phyloP scores from a whole-genome alignment of 345 rosid species.

The Erysimum cheiranthoides region DNA sequence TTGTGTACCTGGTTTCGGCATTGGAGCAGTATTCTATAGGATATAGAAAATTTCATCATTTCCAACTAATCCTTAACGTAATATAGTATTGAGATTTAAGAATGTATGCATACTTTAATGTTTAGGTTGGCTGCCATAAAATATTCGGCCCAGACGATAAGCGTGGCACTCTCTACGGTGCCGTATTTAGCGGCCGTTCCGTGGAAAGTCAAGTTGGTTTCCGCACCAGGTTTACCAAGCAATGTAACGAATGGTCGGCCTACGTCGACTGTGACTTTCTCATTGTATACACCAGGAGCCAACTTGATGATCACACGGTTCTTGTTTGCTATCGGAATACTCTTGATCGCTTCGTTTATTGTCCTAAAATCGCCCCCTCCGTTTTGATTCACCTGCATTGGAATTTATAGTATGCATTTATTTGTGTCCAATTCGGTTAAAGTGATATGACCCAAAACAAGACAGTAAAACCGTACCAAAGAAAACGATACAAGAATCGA shows the following conservation, averaged over 20 bases:
- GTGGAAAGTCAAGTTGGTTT: conserved; percentile 44
- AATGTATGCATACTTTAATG: conserved; percentile 22
- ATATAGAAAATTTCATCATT: not conserved
- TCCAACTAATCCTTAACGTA: not conserved
- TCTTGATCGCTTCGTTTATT: conserved; percentile 55
- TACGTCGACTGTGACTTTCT: conserved; percentile 56
- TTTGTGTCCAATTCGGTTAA: not conserved
- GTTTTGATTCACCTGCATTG: conserved; percentile 33
- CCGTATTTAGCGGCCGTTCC: conserved; percentile 61
- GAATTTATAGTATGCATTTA: not conserved
- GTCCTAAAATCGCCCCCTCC: conserved; percentile 53
- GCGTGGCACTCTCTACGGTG: conserved; percentile 47
- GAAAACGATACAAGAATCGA: not conserved
- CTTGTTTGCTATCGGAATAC: conserved; percentile 55
- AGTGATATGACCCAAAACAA: not conserved
- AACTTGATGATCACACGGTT: conserved; percentile 58
- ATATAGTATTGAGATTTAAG: not conserved
- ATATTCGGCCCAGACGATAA: conserved; percentile 34
- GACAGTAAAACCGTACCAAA: not conserved
- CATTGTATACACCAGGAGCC: conserved; percentile 55
- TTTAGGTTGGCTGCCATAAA: conserved; percentile 43
- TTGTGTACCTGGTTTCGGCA: conserved; percentile 47
- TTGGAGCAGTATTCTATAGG: conserved; percentile 54
- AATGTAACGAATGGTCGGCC: conserved; percentile 58
- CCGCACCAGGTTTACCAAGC: conserved; percentile 51